A percentile compares a stretch with the other conserved stretches of the same genome.
phyloP scores from a whole-genome alignment of 164 flowering plant genomes.

The Tetracentron sinense region DNA sequence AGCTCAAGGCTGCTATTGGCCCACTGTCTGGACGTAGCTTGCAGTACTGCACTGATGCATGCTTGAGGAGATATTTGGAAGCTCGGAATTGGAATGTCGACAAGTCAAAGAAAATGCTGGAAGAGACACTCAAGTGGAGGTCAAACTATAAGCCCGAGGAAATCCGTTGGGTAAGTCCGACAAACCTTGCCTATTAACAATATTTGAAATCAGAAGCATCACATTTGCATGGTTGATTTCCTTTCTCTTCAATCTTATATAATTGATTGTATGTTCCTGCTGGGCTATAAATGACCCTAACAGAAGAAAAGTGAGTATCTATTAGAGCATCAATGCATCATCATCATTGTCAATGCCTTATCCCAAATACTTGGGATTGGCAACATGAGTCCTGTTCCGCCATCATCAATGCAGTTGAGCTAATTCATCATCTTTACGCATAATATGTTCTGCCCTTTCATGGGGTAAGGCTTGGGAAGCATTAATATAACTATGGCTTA shows the following conservation, averaged over 20 bases:
- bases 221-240: not conserved
- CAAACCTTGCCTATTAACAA: not conserved
- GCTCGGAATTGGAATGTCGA: slow-evolving; percentile 91
- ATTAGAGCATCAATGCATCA: too few species aligned
- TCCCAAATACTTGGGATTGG: too few species aligned
- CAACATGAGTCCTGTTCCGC: too few species aligned
- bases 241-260: not conserved
- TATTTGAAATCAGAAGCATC: not conserved
- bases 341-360: too few species aligned
- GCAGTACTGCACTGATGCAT: slow-evolving; percentile 68
- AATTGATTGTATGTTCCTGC: not conserved
- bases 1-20: slow-evolving; percentile 73
- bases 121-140: slow-evolving; percentile 87
- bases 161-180: slow-evolving; percentile 76
- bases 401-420: too few species aligned
- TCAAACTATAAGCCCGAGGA: slow-evolving; percentile 86
- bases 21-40: slow-evolving; percentile 57
- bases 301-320: too few species aligned
- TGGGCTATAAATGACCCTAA: too few species aligned
- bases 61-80: slow-evolving; percentile 80
- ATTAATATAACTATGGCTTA: too few species aligned
- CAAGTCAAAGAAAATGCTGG: slow-evolving; percentile 88
- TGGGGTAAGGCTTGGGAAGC: too few species aligned
- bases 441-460: too few species aligned
- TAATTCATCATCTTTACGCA: too few species aligned